Evolutionary conservation across 176 grass and related monocot species (phyloP), one percentile per base, ranked within the genome.

Genomic region (Ensete ventricosum): DNA sequence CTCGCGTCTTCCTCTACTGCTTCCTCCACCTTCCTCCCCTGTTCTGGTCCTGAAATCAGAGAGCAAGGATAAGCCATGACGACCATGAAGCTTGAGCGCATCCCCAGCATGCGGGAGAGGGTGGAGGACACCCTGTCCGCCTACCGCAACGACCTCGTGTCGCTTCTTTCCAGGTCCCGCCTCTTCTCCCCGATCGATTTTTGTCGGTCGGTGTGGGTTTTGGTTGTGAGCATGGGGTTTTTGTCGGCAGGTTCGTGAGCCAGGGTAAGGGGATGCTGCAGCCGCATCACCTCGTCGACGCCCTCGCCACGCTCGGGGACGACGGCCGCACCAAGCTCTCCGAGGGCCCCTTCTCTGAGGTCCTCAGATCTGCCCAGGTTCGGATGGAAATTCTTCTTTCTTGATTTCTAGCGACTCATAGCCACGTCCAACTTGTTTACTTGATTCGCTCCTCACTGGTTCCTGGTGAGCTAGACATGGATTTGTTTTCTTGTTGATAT

Each of bases 181-280:
- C 14, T 72, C 20, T 2, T 14, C 11, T 51, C 64, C 63, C 52
- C 70, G 57, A 14, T 62, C 13, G 54, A 19, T 21, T 62, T n/a
- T 17, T 62, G 57, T 2, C 0, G 17, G 57, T 7, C 8, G 7
- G 1, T 62, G 13, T 62, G 13, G 20, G 17, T 62, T 14, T 62
- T 21, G 14, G 57, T n/a, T 58, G 13, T 58, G 11, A 43, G 4
- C 34, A 43, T 11, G 21, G 12, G 34, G 21, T 57, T 14, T 57
- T 34, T 7, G 9, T 57, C 23, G 12, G 9, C 70, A 89, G 86
- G 84, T 97, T 85, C 72, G 87, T 98, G 64, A 87, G 88, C 50
- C 83, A 98, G 84, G 95, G 95, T 55, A 93, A 93, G 84, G 78
- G 95, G 70, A 85, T 98, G 83, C 88, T 98, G 65, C 95, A 98